Evolutionary conservation across 2,329 filamentous ascomycete genomes (phyloP).

Genomic region (Calonectria pseudoturangicola): DNA sequence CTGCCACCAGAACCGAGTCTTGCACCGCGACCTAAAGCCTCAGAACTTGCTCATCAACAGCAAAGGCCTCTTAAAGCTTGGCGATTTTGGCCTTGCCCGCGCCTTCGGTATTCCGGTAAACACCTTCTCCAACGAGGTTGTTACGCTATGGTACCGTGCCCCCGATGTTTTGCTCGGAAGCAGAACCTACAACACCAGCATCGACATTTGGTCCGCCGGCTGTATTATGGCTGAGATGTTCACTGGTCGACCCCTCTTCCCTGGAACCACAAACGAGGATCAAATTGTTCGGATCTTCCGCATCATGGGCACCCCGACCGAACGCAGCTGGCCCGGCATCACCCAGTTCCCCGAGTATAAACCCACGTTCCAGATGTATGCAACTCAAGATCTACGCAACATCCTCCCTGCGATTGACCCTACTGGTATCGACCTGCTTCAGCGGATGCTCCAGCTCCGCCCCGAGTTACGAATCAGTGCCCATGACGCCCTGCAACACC

Average conservation of each 20-base stretch:
- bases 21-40: slow-evolving; percentile 96
- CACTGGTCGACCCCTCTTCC: slow-evolving; percentile 95
- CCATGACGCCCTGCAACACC: slow-evolving; percentile 88
- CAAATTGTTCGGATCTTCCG: slow-evolving; percentile 98
- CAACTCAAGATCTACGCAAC: slow-evolving; percentile 89
- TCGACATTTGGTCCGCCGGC: slow-evolving; percentile 99
- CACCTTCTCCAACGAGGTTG: slow-evolving; percentile 98
- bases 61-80: slow-evolving; percentile 92
- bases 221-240: slow-evolving; percentile 99
- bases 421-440: slow-evolving; percentile 89
- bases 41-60: slow-evolving; percentile 97
- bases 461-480: slow-evolving; percentile 95
- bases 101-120: slow-evolving; percentile 98
- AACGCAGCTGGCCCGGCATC: slow-evolving; percentile 96
- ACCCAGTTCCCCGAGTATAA: slow-evolving; percentile 98
- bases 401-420: slow-evolving; percentile 94
- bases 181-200: slow-evolving; percentile 98
- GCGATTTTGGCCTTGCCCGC: slow-evolving; percentile 94
- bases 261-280: slow-evolving; percentile 98
- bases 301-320: slow-evolving; percentile 97
- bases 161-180: slow-evolving; percentile 96
- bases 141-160: slow-evolving; percentile 97
- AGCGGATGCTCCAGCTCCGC: slow-evolving; percentile 92
- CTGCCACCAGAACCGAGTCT: slow-evolving; percentile 96
- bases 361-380: slow-evolving; percentile 93